A percentile compares a stretch with the other conserved stretches of the same genome.
Evolutionary conservation across 257 asterid species (phyloP).

Genomic region (Buddleja alternifolia): DNA sequence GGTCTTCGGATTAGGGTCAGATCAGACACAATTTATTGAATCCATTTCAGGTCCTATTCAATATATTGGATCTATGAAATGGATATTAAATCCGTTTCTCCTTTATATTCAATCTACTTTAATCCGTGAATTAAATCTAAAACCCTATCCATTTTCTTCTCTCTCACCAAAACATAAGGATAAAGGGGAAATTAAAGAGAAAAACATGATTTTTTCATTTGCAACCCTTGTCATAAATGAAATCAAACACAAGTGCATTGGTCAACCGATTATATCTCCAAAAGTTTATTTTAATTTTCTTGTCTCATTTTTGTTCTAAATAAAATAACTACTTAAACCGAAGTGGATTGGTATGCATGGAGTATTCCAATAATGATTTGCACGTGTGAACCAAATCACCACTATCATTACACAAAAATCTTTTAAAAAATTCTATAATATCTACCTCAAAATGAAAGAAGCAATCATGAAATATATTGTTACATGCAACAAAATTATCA

Average conservation of each 20-base stretch:
- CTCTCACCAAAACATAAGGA: too few species aligned
- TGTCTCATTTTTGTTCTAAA: neutral
- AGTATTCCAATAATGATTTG: constrained; percentile 31
- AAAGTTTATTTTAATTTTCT: neutral
- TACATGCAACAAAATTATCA: too few species aligned
- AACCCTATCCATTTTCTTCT: too few species aligned
- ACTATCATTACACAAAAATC: constrained; percentile 35
- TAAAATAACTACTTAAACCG: neutral
- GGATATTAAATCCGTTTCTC: too few species aligned
- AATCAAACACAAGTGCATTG: constrained; percentile 26
- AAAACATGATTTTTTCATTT: too few species aligned
- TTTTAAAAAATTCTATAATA: neutral
- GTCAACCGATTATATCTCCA: constrained; percentile 9
- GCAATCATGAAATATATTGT: neutral
- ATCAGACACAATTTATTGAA: too few species aligned
- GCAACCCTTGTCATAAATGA: neutral
- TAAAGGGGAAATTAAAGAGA: too few species aligned
- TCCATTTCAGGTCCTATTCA: too few species aligned
- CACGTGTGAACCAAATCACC: constrained; percentile 39
- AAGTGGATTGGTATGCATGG: constrained; percentile 41
- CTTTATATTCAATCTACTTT: too few species aligned
- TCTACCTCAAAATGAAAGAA: constrained; percentile 22
- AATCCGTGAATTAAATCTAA: too few species aligned
- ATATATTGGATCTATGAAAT: too few species aligned
- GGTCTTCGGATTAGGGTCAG: too few species aligned